Evolutionary conservation across 2,329 filamentous ascomycete species (phyloP).

Genomic region (Cordyceps fumosorosea): DNA sequence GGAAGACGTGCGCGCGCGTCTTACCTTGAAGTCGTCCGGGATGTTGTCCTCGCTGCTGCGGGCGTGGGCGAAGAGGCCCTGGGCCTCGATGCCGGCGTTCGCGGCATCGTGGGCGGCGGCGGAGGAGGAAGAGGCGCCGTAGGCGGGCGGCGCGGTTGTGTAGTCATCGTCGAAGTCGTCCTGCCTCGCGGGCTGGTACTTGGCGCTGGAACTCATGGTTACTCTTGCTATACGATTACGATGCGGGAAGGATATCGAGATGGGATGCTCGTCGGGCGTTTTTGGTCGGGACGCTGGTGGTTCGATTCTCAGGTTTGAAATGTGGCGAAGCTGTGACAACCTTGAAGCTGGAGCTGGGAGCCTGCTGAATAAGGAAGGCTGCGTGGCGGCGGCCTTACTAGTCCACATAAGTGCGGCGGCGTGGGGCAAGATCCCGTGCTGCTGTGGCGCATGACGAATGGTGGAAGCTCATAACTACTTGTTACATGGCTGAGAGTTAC

Average conservation of each 20-base stretch:
- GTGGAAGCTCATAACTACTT: background rate
- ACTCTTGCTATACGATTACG: background rate
- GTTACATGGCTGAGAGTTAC: background rate
- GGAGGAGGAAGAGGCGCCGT: conserved; percentile 47
- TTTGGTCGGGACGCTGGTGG: background rate
- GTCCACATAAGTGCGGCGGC: background rate
- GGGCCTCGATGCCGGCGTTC: conserved; percentile 42
- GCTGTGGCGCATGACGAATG: conserved; percentile 13
- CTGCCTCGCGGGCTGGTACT: conserved; percentile 77
- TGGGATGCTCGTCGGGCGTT: conserved; percentile 8
- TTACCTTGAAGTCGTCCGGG: conserved; percentile 92
- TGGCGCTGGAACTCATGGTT: conserved; percentile 65
- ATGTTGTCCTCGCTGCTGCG: conserved; percentile 83
- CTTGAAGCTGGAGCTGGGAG: background rate
- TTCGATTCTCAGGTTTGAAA: background rate
- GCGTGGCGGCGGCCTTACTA: background rate
- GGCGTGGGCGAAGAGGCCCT: conserved; percentile 58
- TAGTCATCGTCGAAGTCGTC: conserved; percentile 79
- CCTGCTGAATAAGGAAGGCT: conserved; percentile 9
- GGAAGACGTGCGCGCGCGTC: background rate
- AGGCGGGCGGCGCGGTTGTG: conserved; percentile 76
- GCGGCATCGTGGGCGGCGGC: conserved; percentile 21
- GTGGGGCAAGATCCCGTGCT: conserved; percentile 10
- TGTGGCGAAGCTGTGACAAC: conserved; percentile 7
- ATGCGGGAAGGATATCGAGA: background rate